Evolutionary conservation across 1,284 basidiomycete genomes (phyloP).

Genomic region (Boletus sp.): DNA sequence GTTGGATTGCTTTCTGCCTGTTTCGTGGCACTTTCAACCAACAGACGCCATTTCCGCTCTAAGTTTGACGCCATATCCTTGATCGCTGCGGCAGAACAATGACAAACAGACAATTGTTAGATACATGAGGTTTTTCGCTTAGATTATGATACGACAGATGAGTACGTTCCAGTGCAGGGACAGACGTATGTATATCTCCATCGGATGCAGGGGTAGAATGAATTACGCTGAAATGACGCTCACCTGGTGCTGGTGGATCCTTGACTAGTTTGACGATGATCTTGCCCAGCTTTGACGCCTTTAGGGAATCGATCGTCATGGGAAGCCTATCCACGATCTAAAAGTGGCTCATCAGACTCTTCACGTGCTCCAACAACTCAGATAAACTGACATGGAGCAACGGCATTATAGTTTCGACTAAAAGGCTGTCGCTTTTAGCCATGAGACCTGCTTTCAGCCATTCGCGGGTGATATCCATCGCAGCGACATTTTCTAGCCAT

Average conservation of each 20-base stretch:
- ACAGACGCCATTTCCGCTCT: conserved; percentile 72
- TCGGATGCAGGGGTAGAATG: conserved; percentile 19
- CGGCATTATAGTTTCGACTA: conserved; percentile 76
- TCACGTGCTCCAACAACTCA: conserved; percentile 8
- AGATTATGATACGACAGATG: conserved; percentile 36
- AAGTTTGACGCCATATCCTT: conserved; percentile 86
- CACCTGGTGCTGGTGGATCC: conserved; percentile 64
- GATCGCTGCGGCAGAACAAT: conserved; percentile 59
- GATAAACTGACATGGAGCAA: conserved; percentile 65
- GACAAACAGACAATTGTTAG: conserved; percentile 53
- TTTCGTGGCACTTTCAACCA: conserved; percentile 47
- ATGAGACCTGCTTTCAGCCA: conserved; percentile 69
- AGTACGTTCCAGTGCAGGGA: conserved; percentile 25
- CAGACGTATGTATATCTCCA: conserved; percentile 31
- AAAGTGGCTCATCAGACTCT: conserved; percentile 20
- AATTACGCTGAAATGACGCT: conserved; percentile 36
- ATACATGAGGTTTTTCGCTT: conserved; percentile 54
- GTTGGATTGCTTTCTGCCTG: conserved; percentile 42
- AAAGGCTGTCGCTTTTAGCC: conserved; percentile 50
- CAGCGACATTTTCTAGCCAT: conserved; percentile 67
- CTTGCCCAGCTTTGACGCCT: conserved; percentile 70
- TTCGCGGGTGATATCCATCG: conserved; percentile 71
- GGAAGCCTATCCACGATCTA: conserved; percentile 81
- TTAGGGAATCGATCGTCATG: conserved; percentile 61
- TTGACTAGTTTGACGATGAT: conserved; percentile 69